Evolutionary conservation across 2,329 filamentous ascomycete genomes (phyloP).

Genomic region (Cercospora sp.): DNA sequence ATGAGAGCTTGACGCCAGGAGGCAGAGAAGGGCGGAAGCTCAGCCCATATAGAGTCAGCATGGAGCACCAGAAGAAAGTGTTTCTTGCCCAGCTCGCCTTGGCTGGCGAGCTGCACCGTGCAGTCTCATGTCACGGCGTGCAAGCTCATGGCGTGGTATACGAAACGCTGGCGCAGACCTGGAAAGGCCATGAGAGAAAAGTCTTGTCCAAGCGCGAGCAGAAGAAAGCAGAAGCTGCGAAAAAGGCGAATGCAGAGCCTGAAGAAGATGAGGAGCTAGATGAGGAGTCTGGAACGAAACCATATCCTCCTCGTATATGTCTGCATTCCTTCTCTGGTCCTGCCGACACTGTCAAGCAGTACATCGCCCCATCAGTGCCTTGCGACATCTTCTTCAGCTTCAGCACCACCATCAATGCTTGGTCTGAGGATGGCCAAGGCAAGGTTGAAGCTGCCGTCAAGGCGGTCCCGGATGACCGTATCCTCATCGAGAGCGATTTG

Average conservation of each 20-base stretch:
- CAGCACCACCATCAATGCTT: slow-evolving; percentile 74
- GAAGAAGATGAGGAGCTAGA: slow-evolving; percentile 19
- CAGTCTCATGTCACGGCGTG: slow-evolving; percentile 72
- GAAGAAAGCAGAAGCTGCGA: slow-evolving; percentile 33
- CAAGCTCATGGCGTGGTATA: slow-evolving; percentile 73
- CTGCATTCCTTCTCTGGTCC: slow-evolving; percentile 90
- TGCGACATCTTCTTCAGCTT: slow-evolving; percentile 84
- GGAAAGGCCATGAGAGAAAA: slow-evolving; percentile 69
- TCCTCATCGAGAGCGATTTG: slow-evolving; percentile 88
- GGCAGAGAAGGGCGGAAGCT: slow-evolving; percentile 69
- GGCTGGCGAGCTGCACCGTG: slow-evolving; percentile 65
- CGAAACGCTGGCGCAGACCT: slow-evolving; percentile 64
- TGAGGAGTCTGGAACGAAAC: slow-evolving; percentile 45
- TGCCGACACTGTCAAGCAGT: slow-evolving; percentile 73
- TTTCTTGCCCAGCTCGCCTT: slow-evolving; percentile 69
- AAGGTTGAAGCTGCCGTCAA: slow-evolving; percentile 67
- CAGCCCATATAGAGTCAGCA: slow-evolving; percentile 66
- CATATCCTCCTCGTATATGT: slow-evolving; percentile 85
- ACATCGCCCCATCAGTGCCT: slow-evolving; percentile 71
- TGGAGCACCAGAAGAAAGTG: slow-evolving; percentile 68
- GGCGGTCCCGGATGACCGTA: slow-evolving; percentile 71
- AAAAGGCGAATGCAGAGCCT: slow-evolving; percentile 18
- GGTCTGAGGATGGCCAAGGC: slow-evolving; percentile 47
- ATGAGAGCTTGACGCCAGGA: slow-evolving; percentile 63
- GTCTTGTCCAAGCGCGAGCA: slow-evolving; percentile 61